Percentiles rank a stretch among this genome's conserved stretches.
These are phyloP conservation scores for Alternaria novae-zelandiae DNA, from an alignment of 2,329 filamentous ascomycete genomes.

Conservation along the genomic window DNA sequence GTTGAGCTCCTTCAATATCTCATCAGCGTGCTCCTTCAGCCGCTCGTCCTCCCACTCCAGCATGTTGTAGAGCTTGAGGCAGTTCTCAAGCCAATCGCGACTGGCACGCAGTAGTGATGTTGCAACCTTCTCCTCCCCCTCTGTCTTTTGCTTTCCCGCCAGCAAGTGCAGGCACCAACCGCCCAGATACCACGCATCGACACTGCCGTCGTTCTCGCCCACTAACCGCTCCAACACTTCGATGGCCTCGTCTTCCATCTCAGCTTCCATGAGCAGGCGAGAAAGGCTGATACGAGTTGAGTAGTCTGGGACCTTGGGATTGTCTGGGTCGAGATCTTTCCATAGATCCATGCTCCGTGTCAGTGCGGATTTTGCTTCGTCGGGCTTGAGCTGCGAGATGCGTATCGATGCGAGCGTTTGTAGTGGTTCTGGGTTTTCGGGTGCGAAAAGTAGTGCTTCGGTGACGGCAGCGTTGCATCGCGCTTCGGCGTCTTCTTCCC, in stretches of 20 bases:
- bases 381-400: slow-evolving; percentile 81
- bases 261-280: slow-evolving; percentile 86
- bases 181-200: slow-evolving; percentile 96
- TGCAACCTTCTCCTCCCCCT: slow-evolving; percentile 58
- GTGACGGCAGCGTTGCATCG: slow-evolving; percentile 88
- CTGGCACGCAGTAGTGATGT: slow-evolving; percentile 73
- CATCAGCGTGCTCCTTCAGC: slow-evolving; percentile 74
- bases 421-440: slow-evolving; percentile 83
- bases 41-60: slow-evolving; percentile 87
- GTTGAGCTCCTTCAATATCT: slow-evolving; percentile 65
- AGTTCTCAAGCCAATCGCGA: slow-evolving; percentile 81
- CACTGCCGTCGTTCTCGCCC: slow-evolving; percentile 87
- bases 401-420: slow-evolving; percentile 94
- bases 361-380: slow-evolving; percentile 82
- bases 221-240: slow-evolving; percentile 84
- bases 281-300: slow-evolving; percentile 83
- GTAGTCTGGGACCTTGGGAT: slow-evolving; percentile 81
- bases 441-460: slow-evolving; percentile 85
- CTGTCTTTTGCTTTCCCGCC: slow-evolving; percentile 69
- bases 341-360: slow-evolving; percentile 81
- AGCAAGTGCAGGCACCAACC: slow-evolving; percentile 89
- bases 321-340: slow-evolving; percentile 76
- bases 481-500: slow-evolving; percentile 87
- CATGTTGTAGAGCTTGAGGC: slow-evolving; percentile 76
- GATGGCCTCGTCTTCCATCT: slow-evolving; percentile 83